These are phyloP conservation scores for Teunomyces funiuensis DNA, from an alignment of 805 yeast genomes.

Conservation along the genomic window DNA sequence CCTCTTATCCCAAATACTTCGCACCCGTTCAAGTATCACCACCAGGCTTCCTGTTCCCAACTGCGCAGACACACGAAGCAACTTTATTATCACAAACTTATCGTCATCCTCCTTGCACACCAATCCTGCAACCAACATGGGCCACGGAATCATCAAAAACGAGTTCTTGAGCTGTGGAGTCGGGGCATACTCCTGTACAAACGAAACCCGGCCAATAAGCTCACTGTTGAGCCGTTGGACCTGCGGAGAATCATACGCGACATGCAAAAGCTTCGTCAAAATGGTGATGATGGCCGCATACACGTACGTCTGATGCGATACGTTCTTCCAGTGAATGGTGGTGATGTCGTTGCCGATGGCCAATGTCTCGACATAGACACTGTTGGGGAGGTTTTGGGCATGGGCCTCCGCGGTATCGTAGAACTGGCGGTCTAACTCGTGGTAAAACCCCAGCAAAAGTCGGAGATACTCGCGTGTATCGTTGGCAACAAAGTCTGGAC, in stretches of 20 bases:
- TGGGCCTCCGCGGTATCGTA: slow-evolving; percentile 4
- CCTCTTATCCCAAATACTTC: slow-evolving; percentile 14
- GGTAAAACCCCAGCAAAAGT: slow-evolving; percentile 17
- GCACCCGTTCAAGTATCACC: slow-evolving; percentile 13
- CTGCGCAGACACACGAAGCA: slow-evolving; percentile 14
- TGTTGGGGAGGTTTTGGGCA: slow-evolving; percentile 8
- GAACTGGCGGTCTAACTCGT: slow-evolving; percentile 12
- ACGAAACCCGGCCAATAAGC: slow-evolving; percentile 11
- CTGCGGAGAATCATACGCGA: slow-evolving; percentile 17
- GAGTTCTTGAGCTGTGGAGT: slow-evolving; percentile 12
- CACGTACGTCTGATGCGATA: slow-evolving; percentile 18
- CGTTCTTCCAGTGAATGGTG: slow-evolving; percentile 20
- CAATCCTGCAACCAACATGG: slow-evolving; percentile 21
- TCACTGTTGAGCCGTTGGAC: slow-evolving; percentile 14
- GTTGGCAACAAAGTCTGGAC: slow-evolving; percentile 9
- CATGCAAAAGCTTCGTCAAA: slow-evolving; percentile 15
- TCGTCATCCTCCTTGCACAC: slow-evolving; percentile 15
- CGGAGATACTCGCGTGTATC: slow-evolving; percentile 23
- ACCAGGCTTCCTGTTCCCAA: slow-evolving; percentile 21
- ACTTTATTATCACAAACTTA: slow-evolving; percentile 10
- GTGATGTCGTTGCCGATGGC: slow-evolving; percentile 5
- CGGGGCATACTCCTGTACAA: slow-evolving; percentile 9
- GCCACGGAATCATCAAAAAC: slow-evolving; percentile 25
- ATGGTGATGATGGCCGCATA: slow-evolving; percentile 17
- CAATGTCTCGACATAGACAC: slow-evolving; percentile 14